Evolutionary conservation across 192 early-diverging fungal species (phyloP), one percentile per base, ranked within the genome.

Genomic region (Podila verticillata): DNA sequence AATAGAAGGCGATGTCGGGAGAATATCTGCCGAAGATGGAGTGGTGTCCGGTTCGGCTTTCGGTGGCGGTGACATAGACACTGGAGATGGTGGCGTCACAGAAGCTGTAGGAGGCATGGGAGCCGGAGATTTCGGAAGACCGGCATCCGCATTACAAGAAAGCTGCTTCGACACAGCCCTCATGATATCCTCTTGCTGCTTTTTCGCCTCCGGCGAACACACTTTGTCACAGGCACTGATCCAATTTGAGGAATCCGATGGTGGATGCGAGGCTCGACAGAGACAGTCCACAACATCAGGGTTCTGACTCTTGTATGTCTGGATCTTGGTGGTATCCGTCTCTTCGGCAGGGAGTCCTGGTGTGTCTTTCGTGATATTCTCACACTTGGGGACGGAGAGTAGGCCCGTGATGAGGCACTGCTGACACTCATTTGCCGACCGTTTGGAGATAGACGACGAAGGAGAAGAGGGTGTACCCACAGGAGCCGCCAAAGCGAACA

Each of bases 281-380:
- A 68, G 28, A 31, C 66, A 68, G 12, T 58, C 56, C 7, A 68
- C 66, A 15, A 19, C 51, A 2, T 54, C 56, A 0, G 56, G 51
- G 15, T 59, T 47, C 3, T 29, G 20, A 32, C 7, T 20, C 66
- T 58, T 68, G 28, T 57, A 68, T 20, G 1, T 22, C 20, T 68
- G 66, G 19, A 68, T 68, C 39, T 47, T 30, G 32, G 3, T 1
- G 22, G 66, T 26, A 26, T 68, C n/a, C 0, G 24, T 59, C 48
- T 58, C 36, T 1, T 15, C 15, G 20, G n/a, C 1, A 15, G 51
- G 35, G 26, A 29, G 31, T 0, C 35, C 66, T 2, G 66, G 66
- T 1, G 66, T 56, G 19, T 36, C 19, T 7, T 9, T 1, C 0
- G 35, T 26, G 34, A 66, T 28, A 3, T 2, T 15, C 17, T 26